phyloP scores from a whole-genome alignment of 2,329 filamentous ascomycete species.

The Hypoxylon sp. region DNA sequence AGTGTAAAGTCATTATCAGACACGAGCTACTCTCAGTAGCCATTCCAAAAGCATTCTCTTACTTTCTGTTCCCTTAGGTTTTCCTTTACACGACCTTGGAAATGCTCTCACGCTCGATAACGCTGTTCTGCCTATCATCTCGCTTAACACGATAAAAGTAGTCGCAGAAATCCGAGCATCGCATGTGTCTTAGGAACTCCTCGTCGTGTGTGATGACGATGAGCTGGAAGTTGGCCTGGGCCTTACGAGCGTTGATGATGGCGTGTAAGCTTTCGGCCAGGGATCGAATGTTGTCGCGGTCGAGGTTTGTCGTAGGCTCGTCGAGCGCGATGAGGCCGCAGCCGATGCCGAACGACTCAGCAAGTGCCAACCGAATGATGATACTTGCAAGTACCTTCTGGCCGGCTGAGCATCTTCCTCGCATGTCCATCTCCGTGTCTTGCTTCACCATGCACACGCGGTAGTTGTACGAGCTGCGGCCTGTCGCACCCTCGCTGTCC shows the following conservation, averaged over 20 bases:
- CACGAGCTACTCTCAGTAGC: background rate
- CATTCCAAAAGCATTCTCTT: background rate
- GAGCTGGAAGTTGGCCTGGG: slow-evolving; percentile 95
- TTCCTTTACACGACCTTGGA: slow-evolving; percentile 60
- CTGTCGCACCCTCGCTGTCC: slow-evolving; percentile 81
- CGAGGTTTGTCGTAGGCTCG: slow-evolving; percentile 97
- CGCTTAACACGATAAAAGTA: slow-evolving; percentile 90
- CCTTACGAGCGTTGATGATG: slow-evolving; percentile 86
- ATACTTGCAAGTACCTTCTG: slow-evolving; percentile 98
- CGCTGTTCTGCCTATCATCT: slow-evolving; percentile 87
- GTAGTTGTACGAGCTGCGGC: slow-evolving; percentile 94
- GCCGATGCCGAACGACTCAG: slow-evolving; percentile 95
- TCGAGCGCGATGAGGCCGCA: slow-evolving; percentile 97
- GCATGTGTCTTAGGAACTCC: slow-evolving; percentile 93
- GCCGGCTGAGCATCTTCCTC: slow-evolving; percentile 94
- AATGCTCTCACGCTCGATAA: slow-evolving; percentile 81
- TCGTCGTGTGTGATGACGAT: slow-evolving; percentile 99
- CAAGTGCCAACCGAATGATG: slow-evolving; percentile 95
- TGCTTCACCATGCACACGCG: slow-evolving; percentile 98
- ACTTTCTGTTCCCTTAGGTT: background rate
- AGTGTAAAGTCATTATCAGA: slow-evolving; percentile 4
- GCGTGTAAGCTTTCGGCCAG: slow-evolving; percentile 86
- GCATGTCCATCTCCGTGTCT: slow-evolving; percentile 99
- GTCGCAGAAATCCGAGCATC: slow-evolving; percentile 92
- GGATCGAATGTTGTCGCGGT: slow-evolving; percentile 93